These are phyloP conservation scores for Umbelopsis sp. DNA, from an alignment of 192 early-diverging fungal genomes.

Conservation along the genomic window DNA sequence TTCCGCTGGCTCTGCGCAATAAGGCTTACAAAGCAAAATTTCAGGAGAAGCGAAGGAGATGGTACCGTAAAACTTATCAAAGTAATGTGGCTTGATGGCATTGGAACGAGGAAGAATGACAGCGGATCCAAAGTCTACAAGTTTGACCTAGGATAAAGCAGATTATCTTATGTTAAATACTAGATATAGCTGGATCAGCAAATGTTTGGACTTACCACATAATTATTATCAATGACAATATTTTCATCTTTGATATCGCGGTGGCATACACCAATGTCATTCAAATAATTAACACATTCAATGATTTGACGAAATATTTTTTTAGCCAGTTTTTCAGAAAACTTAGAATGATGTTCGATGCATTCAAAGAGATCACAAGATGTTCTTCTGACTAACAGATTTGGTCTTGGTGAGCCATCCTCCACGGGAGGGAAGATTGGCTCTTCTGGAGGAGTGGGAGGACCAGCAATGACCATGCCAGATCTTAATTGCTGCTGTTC, in stretches of 20 bases:
- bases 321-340: constrained; percentile 56
- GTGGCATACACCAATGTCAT: constrained; percentile 53
- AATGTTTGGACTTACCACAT: constrained; percentile 27
- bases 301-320: constrained; percentile 63
- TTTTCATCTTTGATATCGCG: constrained; percentile 74
- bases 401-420: constrained; percentile 37
- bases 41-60: constrained; percentile 71
- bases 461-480: not conserved
- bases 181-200: not conserved
- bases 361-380: constrained; percentile 72
- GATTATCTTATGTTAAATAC: not conserved
- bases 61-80: constrained; percentile 65
- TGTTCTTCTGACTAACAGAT: constrained; percentile 45
- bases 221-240: constrained; percentile 63
- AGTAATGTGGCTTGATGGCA: constrained; percentile 22
- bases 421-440: constrained; percentile 11
- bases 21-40: constrained; percentile 57
- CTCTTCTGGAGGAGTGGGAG: constrained; percentile 5
- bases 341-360: constrained; percentile 56
- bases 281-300: constrained; percentile 51
- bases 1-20: constrained; percentile 61
- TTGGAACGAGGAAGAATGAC: constrained; percentile 48
- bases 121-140: constrained; percentile 74
- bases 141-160: constrained; percentile 49
- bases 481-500: not conserved